phyloP scores from a whole-genome alignment of 2,329 filamentous ascomycete genomes.

The Cercospora sp. region DNA sequence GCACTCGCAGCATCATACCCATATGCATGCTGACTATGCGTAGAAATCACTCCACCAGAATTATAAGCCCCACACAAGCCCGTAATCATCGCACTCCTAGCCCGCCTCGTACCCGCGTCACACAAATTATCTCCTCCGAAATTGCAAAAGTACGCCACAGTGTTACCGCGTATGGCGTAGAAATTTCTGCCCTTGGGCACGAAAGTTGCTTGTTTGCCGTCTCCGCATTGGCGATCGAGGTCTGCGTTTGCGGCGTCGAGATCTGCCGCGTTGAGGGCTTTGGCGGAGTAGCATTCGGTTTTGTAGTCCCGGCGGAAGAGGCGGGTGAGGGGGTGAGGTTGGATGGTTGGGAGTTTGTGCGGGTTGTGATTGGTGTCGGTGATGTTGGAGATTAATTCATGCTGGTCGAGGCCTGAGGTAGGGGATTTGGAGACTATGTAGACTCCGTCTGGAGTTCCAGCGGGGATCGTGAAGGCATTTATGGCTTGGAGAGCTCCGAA shows the following conservation, averaged over 20 bases:
- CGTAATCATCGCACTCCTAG: not conserved
- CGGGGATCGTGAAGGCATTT: not conserved
- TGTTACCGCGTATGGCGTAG: not conserved
- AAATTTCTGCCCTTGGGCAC: not conserved
- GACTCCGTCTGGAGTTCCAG: not conserved
- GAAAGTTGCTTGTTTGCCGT: not conserved
- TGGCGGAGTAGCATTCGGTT: not conserved
- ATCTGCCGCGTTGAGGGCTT: not conserved
- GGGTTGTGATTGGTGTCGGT: not conserved
- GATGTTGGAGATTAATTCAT: not conserved
- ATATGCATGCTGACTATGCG: not conserved
- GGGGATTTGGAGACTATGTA: not conserved
- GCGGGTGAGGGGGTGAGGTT: not conserved
- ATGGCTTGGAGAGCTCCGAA: not conserved
- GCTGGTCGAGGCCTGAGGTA: not conserved
- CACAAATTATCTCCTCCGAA: not conserved
- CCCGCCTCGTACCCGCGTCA: not conserved
- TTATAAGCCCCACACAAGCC: not conserved
- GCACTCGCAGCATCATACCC: not conserved
- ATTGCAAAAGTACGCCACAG: not conserved
- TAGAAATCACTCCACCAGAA: not conserved
- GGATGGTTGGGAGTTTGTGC: not conserved
- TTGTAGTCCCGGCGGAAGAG: not conserved
- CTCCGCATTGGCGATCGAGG: not conserved
- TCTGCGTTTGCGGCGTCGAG: not conserved